These are phyloP conservation scores for Emericellopsis cladophorae DNA, from an alignment of 2,329 filamentous ascomycete species.

Conservation along the genomic window DNA sequence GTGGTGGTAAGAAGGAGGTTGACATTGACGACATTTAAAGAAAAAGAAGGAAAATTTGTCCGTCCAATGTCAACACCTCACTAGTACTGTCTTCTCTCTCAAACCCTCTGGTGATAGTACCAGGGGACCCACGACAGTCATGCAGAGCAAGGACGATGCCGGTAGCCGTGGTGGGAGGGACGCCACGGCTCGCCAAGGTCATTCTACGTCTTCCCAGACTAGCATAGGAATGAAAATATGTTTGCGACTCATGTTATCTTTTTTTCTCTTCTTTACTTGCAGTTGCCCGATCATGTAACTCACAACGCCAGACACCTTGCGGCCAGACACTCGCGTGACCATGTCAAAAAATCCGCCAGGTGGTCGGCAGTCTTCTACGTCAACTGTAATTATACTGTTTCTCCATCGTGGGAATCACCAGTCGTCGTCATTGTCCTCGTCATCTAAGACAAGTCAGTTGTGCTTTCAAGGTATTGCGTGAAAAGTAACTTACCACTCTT, in stretches of 20 bases:
- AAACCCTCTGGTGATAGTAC: constrained; percentile 20
- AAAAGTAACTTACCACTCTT: constrained; percentile 68
- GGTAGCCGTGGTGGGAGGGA: constrained; percentile 47
- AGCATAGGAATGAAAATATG: background rate
- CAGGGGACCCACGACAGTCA: constrained; percentile 32
- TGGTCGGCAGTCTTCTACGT: background rate
- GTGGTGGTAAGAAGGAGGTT: constrained; percentile 61
- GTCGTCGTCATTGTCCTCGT: constrained; percentile 66
- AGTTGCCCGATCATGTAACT: constrained; percentile 1
- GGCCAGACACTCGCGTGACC: too few species aligned
- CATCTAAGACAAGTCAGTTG: constrained; percentile 37
- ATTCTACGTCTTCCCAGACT: constrained; percentile 10
- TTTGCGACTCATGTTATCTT: background rate
- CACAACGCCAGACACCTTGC: too few species aligned
- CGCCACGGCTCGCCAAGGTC: constrained; percentile 33
- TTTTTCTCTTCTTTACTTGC: constrained; percentile 9
- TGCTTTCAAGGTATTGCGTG: constrained; percentile 1
- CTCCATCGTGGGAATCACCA: constrained; percentile 30
- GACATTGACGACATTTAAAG: constrained; percentile 87
- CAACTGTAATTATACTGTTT: background rate
- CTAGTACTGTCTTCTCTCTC: constrained; percentile 55
- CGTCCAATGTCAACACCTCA: constrained; percentile 5
- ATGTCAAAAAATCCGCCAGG: background rate
- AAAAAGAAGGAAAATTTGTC: constrained; percentile 2
- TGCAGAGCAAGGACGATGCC: constrained; percentile 1